Evolutionary conservation across 2,329 filamentous ascomycete species (phyloP).

Genomic region (Coniochaeta sp.): DNA sequence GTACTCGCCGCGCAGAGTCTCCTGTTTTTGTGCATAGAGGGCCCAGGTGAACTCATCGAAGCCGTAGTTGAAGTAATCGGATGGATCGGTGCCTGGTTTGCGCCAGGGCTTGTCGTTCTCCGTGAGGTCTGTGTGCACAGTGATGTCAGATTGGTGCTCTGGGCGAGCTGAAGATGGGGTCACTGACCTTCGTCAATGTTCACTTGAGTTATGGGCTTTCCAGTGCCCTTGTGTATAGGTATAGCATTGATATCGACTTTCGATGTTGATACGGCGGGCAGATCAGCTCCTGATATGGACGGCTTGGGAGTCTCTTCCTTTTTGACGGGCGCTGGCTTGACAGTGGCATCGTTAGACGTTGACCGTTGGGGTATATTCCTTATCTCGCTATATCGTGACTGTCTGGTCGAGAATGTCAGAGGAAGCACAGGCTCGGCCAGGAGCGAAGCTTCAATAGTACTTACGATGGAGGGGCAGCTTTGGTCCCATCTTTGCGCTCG

Average conservation of each 20-base stretch:
- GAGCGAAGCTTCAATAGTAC: conserved; percentile 16
- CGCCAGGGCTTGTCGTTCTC: conserved; percentile 93
- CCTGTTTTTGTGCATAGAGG: conserved; percentile 84
- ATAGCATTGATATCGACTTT: conserved; percentile 79
- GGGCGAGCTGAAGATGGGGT: not conserved
- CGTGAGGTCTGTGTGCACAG: conserved; percentile 45
- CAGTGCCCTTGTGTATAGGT: conserved; percentile 69
- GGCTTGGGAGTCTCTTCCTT: conserved; percentile 30
- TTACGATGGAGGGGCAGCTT: conserved; percentile 51
- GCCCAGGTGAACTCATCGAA: conserved; percentile 99
- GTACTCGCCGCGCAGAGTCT: conserved; percentile 69
- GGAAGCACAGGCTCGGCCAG: not conserved
- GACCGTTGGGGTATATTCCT: conserved; percentile 57
- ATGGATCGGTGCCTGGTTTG: conserved; percentile 86
- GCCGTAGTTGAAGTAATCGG: conserved; percentile 98
- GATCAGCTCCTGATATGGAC: conserved; percentile 15
- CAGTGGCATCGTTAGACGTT: conserved; percentile 40
- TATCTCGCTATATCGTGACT: conserved; percentile 58
- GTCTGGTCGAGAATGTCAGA: conserved; percentile 27
- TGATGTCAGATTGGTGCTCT: not conserved
- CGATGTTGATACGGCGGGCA: conserved; percentile 65
- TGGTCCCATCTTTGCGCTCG: conserved; percentile 57
- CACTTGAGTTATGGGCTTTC: conserved; percentile 72
- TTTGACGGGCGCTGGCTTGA: conserved; percentile 37
- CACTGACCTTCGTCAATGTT: conserved; percentile 60